These are phyloP conservation scores for Talaromyces thailandensis DNA, from an alignment of 495 filamentous ascomycete species.

Conservation along the genomic window DNA sequence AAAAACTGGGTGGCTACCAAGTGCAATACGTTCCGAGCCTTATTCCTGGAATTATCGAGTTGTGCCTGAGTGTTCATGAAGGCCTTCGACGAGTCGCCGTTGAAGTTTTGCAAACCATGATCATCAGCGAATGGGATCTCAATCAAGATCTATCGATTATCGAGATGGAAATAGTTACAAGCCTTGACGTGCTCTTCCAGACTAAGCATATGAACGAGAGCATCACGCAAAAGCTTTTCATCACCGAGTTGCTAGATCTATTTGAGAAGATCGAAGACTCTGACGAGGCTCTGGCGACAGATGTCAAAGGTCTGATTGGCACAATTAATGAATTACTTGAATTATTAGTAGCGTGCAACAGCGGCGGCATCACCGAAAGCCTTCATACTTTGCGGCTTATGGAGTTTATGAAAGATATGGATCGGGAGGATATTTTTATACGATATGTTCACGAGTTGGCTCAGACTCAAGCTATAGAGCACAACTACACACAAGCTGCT, in stretches of 20 bases:
- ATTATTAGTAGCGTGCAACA: constrained; percentile 86
- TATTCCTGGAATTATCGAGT: constrained; percentile 83
- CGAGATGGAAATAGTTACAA: constrained; percentile 95
- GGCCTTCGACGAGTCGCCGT: constrained; percentile 83
- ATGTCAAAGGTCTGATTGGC: constrained; percentile 67
- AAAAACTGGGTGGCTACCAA: constrained; percentile 89
- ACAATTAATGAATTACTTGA: constrained; percentile 88
- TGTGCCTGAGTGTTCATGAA: constrained; percentile 93
- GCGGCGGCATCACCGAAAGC: constrained; percentile 66
- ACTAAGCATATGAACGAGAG: constrained; percentile 78
- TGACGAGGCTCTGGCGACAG: constrained; percentile 66
- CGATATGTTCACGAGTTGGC: constrained; percentile 94
- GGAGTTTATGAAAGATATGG: constrained; percentile 96
- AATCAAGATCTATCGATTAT: constrained; percentile 87
- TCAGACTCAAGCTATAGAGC: constrained; percentile 59
- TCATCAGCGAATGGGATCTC: constrained; percentile 95
- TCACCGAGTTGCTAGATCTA: constrained; percentile 70
- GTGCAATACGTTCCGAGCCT: constrained; percentile 95
- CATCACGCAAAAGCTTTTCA: constrained; percentile 85
- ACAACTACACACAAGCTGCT: constrained; percentile 84
- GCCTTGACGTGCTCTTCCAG: constrained; percentile 86
- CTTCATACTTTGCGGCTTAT: constrained; percentile 85
- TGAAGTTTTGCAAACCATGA: constrained; percentile 93
- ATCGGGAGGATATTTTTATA: constrained; percentile 94
- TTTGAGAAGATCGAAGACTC: constrained; percentile 64